These are phyloP conservation scores for Nothopassalora personata DNA, from an alignment of 2,329 filamentous ascomycete species.

Conservation along the genomic window DNA sequence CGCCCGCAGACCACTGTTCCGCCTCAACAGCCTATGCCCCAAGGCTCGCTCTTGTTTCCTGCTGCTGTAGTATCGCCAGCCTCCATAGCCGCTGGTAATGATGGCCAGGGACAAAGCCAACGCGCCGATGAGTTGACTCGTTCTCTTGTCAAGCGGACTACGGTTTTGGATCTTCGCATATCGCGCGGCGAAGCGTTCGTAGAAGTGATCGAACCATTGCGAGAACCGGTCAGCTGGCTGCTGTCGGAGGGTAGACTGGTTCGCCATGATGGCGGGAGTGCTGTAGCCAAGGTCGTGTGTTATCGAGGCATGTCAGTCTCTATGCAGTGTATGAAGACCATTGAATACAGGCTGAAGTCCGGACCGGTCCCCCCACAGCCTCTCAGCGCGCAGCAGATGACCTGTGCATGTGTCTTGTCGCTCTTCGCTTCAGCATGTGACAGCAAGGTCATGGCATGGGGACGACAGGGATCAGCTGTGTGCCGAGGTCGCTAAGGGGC, in stretches of 20 bases:
- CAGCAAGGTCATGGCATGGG: background rate
- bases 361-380: background rate
- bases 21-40: constrained; percentile 72
- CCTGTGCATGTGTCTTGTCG: background rate
- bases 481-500: background rate
- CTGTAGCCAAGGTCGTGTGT: background rate
- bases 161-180: constrained; percentile 47
- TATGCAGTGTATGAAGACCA: background rate
- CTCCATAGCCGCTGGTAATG: constrained; percentile 70
- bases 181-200: constrained; percentile 43
- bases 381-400: background rate
- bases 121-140: constrained; percentile 68
- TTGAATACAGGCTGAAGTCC: background rate
- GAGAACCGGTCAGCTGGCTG: constrained; percentile 30
- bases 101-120: constrained; percentile 72
- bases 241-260: constrained; percentile 69
- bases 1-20: constrained; percentile 86
- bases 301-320: background rate
- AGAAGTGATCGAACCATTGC: constrained; percentile 30
- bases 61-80: constrained; percentile 69
- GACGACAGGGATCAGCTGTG: background rate
- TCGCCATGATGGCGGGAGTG: constrained; percentile 58
- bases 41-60: constrained; percentile 74
- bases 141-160: constrained; percentile 58
- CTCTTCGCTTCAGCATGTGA: background rate